Evolutionary conservation across 2,329 filamentous ascomycete genomes (phyloP).

Genomic region (Scytalidium sp.): DNA sequence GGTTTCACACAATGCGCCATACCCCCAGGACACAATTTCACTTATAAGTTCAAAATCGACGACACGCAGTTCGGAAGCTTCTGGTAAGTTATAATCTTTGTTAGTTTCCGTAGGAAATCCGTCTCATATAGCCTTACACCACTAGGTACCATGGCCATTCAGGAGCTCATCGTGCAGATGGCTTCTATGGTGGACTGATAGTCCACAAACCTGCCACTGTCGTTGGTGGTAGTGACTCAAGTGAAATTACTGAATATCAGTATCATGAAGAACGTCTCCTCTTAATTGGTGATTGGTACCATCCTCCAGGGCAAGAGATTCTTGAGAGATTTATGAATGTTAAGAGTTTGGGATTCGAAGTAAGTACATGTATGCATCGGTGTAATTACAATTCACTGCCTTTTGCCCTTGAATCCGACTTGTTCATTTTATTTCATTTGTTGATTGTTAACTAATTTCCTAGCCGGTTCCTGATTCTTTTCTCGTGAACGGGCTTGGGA

Average conservation of each 20-base stretch:
- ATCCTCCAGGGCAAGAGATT: constrained; percentile 34
- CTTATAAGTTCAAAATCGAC: background rate
- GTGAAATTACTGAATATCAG: constrained; percentile 13
- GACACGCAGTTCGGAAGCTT: background rate
- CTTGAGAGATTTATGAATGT: constrained; percentile 38
- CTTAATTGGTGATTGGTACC: constrained; percentile 45
- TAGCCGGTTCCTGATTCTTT: constrained; percentile 43
- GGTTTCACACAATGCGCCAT: background rate
- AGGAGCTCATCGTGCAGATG: constrained; percentile 36
- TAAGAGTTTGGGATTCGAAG: constrained; percentile 38
- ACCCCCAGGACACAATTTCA: background rate
- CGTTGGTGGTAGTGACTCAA: constrained; percentile 10
- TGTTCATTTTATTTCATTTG: background rate
- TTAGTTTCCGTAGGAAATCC: too few relatives aligned
- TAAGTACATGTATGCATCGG: constrained; percentile 18
- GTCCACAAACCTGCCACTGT: constrained; percentile 29
- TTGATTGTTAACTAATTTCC: constrained; percentile 1
- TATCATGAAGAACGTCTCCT: constrained; percentile 38
- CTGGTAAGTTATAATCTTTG: background rate
- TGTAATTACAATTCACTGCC: too few relatives aligned
- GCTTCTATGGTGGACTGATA: constrained; percentile 40
- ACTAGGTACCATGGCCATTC: constrained; percentile 37
- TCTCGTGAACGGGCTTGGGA: constrained; percentile 40
- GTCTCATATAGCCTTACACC: background rate
- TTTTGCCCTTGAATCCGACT: too few relatives aligned